Base-by-base conservation (phyloP, 2,329 filamentous ascomycete species). In the Aspergillus ochraceus region DNA sequence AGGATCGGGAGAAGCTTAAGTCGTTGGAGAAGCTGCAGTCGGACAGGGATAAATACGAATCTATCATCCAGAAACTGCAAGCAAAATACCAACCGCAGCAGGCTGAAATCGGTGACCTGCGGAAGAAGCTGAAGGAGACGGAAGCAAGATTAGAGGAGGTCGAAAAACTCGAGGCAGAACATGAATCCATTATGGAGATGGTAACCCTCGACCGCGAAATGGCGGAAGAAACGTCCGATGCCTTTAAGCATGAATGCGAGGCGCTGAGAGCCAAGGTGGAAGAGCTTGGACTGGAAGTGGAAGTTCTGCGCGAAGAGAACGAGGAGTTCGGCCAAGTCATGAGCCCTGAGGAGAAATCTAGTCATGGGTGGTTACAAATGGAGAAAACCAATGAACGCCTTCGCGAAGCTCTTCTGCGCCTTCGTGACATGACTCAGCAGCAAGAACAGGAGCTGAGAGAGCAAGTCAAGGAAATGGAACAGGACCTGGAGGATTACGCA, bases 191-290 rank as follows among this genome's bases (percentile, higher is more conserved):
- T 6, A 79, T 97, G 70, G 95, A 99, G 76, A 86, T 95, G 76
- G 92, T 92, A 6, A 89, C 91, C 0, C 80, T 99, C 26, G 95
- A 99, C 72, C 87, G 91, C 49, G 94, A 99, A 75, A 96, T 98
- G 90, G 95, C 95, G 0, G 93, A 99, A 75, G 94, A 97, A 76
- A 92, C 88, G 49, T 89, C 91, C 0, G 95, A 98, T 66, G 87
- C 89, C 19, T 81, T 90, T 54, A 95, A 92, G 73, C 84, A 86
- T 1, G 93, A 99, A 71, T 80, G 96, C 24, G 90, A 96, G 42
- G 84, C 86, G 2, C 75, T 96, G 55, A 91, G 91, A 69, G 79
- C 85, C 59, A 92, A 88, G 70, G 78, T 87, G 1, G 93, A 98
- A 73, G 93, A 98, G 74, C 80, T 96, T 8, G 88, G 95, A 68